Conservation (phyloP, 345 rosid genomes). For the Eucalyptus guilfoylei region DNA sequence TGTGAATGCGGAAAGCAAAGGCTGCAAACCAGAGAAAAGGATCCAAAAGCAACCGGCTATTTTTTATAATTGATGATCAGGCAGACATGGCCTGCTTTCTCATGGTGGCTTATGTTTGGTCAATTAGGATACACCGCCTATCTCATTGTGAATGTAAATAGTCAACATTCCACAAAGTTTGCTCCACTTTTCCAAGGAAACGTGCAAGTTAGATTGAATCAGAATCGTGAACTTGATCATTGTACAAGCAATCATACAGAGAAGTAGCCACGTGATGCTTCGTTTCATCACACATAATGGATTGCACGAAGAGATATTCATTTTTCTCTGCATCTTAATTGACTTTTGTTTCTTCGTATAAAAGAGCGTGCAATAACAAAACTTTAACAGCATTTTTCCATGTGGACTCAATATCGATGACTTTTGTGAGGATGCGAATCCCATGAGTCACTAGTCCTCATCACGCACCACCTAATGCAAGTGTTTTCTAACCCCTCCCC, state of each 20-base stretch:
- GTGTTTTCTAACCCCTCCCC: not conserved
- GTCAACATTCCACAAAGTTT: not conserved
- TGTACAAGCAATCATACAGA: not conserved
- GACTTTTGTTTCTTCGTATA: not conserved
- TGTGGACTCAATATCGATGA: not conserved
- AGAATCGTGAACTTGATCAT: not conserved
- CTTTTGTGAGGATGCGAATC: not conserved
- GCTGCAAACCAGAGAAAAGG: not conserved
- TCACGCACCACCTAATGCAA: not conserved
- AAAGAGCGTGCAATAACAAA: not conserved
- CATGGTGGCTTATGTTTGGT: not conserved
- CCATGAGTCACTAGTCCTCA: not conserved
- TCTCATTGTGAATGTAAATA: not conserved
- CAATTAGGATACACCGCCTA: not conserved
- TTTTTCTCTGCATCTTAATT: not conserved
- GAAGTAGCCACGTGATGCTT: not conserved
- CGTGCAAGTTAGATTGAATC: not conserved
- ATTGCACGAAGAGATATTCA: not conserved
- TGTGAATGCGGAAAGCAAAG: not conserved
- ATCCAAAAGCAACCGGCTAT: not conserved
- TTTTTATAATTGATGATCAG: not conserved
- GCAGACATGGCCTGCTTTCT: not conserved
- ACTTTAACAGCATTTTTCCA: not conserved
- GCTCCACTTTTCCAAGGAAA: not conserved
- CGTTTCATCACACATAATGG: accelerated